Evolutionary conservation across 2,329 filamentous ascomycete species (phyloP).

Genomic region (Colletotrichum tanaceti): DNA sequence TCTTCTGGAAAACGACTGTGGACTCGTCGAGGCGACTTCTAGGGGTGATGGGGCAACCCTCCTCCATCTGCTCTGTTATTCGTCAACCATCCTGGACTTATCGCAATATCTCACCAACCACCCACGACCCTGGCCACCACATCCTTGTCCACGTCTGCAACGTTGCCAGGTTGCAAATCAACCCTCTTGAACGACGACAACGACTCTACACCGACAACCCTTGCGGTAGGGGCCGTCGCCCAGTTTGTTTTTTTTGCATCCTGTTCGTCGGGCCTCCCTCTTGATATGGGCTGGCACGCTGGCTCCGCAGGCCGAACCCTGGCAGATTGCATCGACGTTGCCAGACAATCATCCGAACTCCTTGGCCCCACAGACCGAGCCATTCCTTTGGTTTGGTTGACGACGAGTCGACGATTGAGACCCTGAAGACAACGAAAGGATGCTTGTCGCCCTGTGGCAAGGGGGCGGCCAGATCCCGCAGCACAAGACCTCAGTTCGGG

Average conservation of each 20-base stretch:
- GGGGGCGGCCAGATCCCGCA: neutral
- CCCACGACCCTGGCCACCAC: neutral
- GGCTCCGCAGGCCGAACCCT: neutral
- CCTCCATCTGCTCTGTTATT: neutral
- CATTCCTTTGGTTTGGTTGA: neutral
- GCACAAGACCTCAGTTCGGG: neutral
- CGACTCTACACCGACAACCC: neutral
- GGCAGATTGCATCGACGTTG: neutral
- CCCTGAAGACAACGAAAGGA: constrained; percentile 1
- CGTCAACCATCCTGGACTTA: constrained; percentile 31
- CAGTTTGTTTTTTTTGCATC: neutral
- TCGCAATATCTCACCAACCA: constrained; percentile 33
- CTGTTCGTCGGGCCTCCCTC: constrained; percentile 16
- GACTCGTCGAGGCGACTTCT: neutral
- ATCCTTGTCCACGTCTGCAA: neutral
- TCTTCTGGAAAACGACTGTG: constrained; percentile 13
- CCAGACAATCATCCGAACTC: neutral
- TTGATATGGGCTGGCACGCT: constrained; percentile 7
- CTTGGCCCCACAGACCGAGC: neutral
- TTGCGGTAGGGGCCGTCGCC: constrained; percentile 4
- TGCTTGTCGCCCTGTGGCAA: neutral
- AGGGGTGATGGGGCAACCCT: neutral
- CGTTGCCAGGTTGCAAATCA: neutral
- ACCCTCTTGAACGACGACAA: constrained; percentile 4
- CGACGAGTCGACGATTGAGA: neutral